phyloP scores from a whole-genome alignment of 2,329 filamentous ascomycete genomes.

The Paecilomyces sp. region DNA sequence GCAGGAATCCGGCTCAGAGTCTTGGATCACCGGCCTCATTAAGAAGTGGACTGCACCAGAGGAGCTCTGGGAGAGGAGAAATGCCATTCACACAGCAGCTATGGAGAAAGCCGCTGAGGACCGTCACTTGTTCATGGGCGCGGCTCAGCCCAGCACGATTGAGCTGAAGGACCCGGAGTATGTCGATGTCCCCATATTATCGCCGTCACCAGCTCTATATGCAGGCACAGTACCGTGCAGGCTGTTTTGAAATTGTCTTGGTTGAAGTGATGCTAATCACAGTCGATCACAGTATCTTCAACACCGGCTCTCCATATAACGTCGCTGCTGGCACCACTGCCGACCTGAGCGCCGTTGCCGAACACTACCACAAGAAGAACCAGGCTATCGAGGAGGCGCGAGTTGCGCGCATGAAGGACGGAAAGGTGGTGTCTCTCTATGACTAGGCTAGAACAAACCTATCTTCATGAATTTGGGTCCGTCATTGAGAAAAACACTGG shows the following conservation, averaged over 20 bases:
- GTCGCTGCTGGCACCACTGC: slow-evolving; percentile 54
- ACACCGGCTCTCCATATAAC: slow-evolving; percentile 57
- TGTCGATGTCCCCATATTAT: slow-evolving; percentile 23
- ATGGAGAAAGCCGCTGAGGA: slow-evolving; percentile 59
- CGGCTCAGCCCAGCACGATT: slow-evolving; percentile 35
- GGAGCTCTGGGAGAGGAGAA: slow-evolving; percentile 48
- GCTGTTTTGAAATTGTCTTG: not conserved
- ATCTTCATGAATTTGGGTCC: slow-evolving; percentile 7
- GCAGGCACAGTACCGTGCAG: not conserved
- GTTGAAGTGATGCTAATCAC: not conserved
- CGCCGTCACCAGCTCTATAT: not conserved
- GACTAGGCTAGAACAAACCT: slow-evolving; percentile 25
- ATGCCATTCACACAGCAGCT: slow-evolving; percentile 53
- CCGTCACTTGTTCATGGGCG: slow-evolving; percentile 51
- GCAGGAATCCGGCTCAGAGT: slow-evolving; percentile 29
- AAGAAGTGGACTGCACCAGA: slow-evolving; percentile 48
- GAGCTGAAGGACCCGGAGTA: slow-evolving; percentile 60
- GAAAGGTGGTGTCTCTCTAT: slow-evolving; percentile 37
- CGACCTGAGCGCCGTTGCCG: slow-evolving; percentile 53
- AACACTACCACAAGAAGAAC: slow-evolving; percentile 55
- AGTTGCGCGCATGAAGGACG: slow-evolving; percentile 37
- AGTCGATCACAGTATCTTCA: slow-evolving; percentile 48
- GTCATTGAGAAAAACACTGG: slow-evolving; percentile 8
- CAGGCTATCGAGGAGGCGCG: slow-evolving; percentile 52
- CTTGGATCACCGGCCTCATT: slow-evolving; percentile 43